Base-by-base conservation (phyloP, 2,329 filamentous ascomycete genomes). In the Neopestalotiopsis sp. region DNA sequence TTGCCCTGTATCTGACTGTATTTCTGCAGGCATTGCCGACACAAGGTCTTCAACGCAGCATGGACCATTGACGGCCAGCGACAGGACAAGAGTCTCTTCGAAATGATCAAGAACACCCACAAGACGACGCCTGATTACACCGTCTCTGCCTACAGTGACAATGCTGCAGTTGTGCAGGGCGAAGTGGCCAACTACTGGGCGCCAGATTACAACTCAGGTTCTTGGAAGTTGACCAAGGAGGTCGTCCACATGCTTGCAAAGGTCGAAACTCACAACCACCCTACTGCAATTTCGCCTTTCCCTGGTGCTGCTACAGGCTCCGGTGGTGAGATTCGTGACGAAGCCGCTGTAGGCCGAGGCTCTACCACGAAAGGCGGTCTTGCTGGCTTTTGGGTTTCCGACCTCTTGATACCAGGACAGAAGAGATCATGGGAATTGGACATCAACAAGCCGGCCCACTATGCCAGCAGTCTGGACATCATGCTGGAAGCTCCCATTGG, bases 401-500 rank as follows among this genome's bases (percentile, higher is more conserved):
- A 98, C 75, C 88, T 99, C 45, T 85, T 94, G 69, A 97, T 99
- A 70, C 96, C 96, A 2, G 94, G 90, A 42, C 89, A 94, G 76
- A 86, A 85, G 70, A 90, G 93, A 71, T 94, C 95, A 1, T 99
- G 96, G 96, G 96, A 99, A 80, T 83, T 93, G 40, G 93, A 98
- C 76, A 88, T 97, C 68, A 96, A 96, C 64, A 95, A 92, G 77
- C 96, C 96, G 4, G 88, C 90, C 59, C 96, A 99, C 81, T 96
- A 97, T 77, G 95, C 96, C 24, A 97, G 94, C 83, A 94, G 93
- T 82, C 84, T 98, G 49, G 95, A 98, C 78, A 98, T 99, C 74
- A 98, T 99, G 95, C 86, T 98, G 12, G 95, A 99, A 79, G 96
- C 94, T 0, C 96, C 96, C 0, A 96, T 99, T 74, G 96, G 96